Evolutionary conservation across 2,329 filamentous ascomycete species (phyloP).

Genomic region (Paraconiothyrium brasiliense): DNA sequence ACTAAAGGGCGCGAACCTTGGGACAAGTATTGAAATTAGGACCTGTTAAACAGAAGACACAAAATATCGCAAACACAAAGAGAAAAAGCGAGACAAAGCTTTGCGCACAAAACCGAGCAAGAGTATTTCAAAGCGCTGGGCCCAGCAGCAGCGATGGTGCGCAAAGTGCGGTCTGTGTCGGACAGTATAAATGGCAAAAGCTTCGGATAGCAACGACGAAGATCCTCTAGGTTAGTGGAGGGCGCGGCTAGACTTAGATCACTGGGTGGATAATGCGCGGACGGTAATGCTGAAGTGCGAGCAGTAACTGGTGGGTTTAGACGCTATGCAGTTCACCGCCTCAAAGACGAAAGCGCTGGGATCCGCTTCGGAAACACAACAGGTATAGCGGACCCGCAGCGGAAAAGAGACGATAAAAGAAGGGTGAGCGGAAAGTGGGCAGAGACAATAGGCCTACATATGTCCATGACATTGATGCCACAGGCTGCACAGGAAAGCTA

Average conservation of each 20-base stretch:
- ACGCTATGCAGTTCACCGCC: conserved; percentile 33
- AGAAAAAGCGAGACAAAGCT: not conserved
- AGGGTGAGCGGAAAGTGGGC: conserved; percentile 17
- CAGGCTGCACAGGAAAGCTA: conserved; percentile 24
- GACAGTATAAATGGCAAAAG: conserved; percentile 11
- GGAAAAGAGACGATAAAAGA: conserved; percentile 16
- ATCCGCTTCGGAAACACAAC: conserved; percentile 21
- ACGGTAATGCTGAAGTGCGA: conserved; percentile 18
- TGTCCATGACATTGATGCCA: conserved; percentile 20
- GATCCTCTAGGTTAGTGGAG: conserved; percentile 15
- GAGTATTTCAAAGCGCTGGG: conserved; percentile 20
- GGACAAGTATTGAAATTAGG: not conserved
- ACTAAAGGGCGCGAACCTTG: conserved; percentile 10
- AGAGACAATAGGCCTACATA: conserved; percentile 33
- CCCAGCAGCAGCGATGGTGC: conserved; percentile 21
- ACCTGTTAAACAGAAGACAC: not conserved
- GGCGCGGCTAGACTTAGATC: conserved; percentile 17
- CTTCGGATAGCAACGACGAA: conserved; percentile 13
- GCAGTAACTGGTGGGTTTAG: conserved; percentile 24
- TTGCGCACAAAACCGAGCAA: conserved; percentile 2
- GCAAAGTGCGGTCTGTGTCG: conserved; percentile 22
- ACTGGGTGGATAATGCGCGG: conserved; percentile 21
- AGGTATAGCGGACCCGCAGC: conserved; percentile 23
- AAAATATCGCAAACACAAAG: not conserved
- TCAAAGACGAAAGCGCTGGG: conserved; percentile 20